Conservation (phyloP, 352 stramenopile genomes). For the Plasmopara halstedii region DNA sequence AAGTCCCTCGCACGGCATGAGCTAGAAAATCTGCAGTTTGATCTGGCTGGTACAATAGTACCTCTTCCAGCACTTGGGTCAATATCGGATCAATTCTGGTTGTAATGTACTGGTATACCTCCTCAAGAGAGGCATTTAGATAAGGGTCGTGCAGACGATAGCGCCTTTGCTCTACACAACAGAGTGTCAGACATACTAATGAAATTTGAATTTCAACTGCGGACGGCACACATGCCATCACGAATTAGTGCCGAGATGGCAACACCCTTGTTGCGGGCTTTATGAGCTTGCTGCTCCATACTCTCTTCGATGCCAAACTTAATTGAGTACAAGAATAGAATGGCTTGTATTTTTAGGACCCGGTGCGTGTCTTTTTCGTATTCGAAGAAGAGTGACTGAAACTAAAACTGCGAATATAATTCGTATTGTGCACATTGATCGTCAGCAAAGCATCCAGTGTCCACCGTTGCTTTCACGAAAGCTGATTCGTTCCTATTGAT, state of each 20-base stretch:
- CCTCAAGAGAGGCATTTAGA: constrained; percentile 39
- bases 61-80: constrained; percentile 51
- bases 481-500: neutral
- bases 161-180: constrained; percentile 50
- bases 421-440: no score
- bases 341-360: constrained; percentile 37
- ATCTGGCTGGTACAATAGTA: constrained; percentile 68
- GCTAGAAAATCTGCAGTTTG: constrained; percentile 65
- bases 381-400: no score
- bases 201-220: no score
- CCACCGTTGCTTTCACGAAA: neutral
- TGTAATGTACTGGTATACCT: constrained; percentile 66
- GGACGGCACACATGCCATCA: constrained; percentile 23
- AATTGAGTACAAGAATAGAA: neutral
- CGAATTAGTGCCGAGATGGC: constrained; percentile 39
- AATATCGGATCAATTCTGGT: constrained; percentile 59
- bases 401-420: no score
- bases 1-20: constrained; percentile 49
- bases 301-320: neutral
- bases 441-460: neutral
- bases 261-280: constrained; percentile 49
- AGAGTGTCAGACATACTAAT: neutral
- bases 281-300: constrained; percentile 31
- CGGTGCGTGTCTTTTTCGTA: no score
- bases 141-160: constrained; percentile 44